Evolutionary conservation across 2,329 filamentous ascomycete species (phyloP), one percentile per base, ranked within the genome.

Genomic region (Microsporum canis): DNA sequence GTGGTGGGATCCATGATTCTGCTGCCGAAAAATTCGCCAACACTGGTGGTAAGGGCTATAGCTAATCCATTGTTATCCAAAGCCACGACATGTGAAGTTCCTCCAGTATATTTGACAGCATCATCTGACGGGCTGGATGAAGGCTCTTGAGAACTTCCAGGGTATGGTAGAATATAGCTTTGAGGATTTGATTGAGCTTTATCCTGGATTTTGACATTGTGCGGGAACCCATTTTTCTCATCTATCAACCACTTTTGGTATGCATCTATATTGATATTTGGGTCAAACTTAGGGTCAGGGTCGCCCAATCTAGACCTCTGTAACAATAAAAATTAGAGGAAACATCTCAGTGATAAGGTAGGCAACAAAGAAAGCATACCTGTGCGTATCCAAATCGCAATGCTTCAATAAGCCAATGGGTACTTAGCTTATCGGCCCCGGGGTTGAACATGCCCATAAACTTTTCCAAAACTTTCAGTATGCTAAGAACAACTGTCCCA

Each of bases 21-120:
- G 31, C 85, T 87, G 49, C 92, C 91, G 68, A 95, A 96, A 2
- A 92, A 79, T 4, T 92, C 79, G 73, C 96, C 96, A 61, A 96
- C 79, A 0, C 91, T 96, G 0, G 90, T 94, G 0, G 91, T 96
- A 10, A 91, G 80, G 0, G 88, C 87, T 38, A 95, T 82, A 1
- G 90, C 84, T 72, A 96, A 78, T 3, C 91, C 91, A 0, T 81
- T 79, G 5, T 74, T 73, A 71, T 96, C 92, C 0, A 87, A 84
- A 0, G 88, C 79, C 0, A 88, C 76, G 49, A 79, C 68, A 58
- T 81, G 79, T 0, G 79, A 80, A 3, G 80, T 83, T 80, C 5
- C 75, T 75, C 80, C 49, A 6, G 8, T 33, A 6, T 53, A 33
- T 53, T 14, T 53, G 27, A 53, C 49, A 14, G 49, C n/a, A 33